A percentile compares a stretch with the other conserved stretches of the same genome.
These are phyloP conservation scores for Trichoderma arundinaceum DNA, from an alignment of 2,329 filamentous ascomycete genomes.

Conservation along the genomic window DNA sequence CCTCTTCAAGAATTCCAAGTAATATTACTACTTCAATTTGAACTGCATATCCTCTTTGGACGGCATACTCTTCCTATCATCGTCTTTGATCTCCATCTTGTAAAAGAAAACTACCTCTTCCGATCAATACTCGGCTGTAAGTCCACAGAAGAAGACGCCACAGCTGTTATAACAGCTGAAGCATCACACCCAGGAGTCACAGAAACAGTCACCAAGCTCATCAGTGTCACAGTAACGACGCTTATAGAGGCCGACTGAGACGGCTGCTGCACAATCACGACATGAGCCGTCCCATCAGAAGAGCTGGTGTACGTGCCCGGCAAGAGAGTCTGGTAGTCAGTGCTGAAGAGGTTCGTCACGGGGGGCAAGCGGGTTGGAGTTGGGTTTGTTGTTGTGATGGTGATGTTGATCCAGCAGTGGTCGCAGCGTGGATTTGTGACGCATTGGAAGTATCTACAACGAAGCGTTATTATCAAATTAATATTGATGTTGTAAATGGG, in stretches of 20 bases:
- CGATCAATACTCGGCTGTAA: neutral
- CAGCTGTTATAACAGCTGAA: neutral
- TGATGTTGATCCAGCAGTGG: constrained; percentile 35
- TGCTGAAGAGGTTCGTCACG: constrained; percentile 11
- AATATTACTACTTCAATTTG: too few species aligned
- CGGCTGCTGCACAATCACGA: constrained; percentile 18
- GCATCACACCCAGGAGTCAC: constrained; percentile 3
- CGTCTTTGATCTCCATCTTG: too few species aligned
- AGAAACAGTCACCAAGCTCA: neutral
- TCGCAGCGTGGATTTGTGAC: constrained; percentile 39
- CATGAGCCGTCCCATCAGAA: constrained; percentile 10
- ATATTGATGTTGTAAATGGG: neutral
- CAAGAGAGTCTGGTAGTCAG: constrained; percentile 12
- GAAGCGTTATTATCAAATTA: neutral
- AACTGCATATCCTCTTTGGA: too few species aligned
- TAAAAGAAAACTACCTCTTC: too few species aligned
- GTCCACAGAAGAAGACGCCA: neutral
- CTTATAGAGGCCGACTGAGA: neutral
- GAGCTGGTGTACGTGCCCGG: constrained; percentile 22
- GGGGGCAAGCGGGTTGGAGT: neutral
- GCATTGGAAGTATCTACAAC: constrained; percentile 40
- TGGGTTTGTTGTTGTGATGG: constrained; percentile 29
- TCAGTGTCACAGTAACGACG: constrained; percentile 13
- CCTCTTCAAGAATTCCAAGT: too few species aligned
- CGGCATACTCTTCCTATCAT: neutral